These are phyloP conservation scores for Arctium minus DNA, from an alignment of 129 eudicot genomes.

Conservation along the genomic window DNA sequence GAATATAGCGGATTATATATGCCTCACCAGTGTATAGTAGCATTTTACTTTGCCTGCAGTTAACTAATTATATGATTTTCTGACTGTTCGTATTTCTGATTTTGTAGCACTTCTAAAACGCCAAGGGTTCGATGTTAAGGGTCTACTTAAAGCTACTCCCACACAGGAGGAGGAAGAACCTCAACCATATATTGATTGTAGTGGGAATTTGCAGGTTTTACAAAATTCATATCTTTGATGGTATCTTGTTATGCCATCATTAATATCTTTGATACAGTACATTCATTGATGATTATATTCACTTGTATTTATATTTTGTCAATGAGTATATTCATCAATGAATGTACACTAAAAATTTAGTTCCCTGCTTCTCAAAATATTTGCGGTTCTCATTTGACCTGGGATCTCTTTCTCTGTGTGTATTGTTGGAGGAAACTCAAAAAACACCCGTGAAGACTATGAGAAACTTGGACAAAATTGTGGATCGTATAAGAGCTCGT, in stretches of 20 bases:
- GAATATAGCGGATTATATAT: neutral
- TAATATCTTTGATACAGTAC: neutral
- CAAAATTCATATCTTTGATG: neutral
- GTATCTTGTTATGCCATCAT: neutral
- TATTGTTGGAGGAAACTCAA: too few relatives aligned
- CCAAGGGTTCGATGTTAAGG: conserved; percentile 86
- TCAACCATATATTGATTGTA: conserved; percentile 73
- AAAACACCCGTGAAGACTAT: too few relatives aligned
- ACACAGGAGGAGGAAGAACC: conserved; percentile 61
- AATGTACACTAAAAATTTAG: neutral
- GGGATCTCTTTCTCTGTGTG: neutral
- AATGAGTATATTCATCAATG: neutral
- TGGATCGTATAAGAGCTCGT: too few relatives aligned
- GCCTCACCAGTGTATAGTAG: neutral
- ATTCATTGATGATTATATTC: neutral
- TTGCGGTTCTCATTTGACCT: neutral
- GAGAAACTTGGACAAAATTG: too few relatives aligned
- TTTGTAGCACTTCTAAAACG: conserved; percentile 74
- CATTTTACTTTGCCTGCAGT: neutral
- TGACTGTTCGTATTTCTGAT: conserved; percentile 12
- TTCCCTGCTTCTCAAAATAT: neutral
- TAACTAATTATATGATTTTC: neutral
- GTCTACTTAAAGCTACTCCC: conserved; percentile 68
- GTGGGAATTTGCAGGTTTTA: conserved; percentile 83
- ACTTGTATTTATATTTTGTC: neutral